Base-by-base conservation (phyloP, 192 early-diverging fungal genomes). In the Irineochytrium annulatum region DNA sequence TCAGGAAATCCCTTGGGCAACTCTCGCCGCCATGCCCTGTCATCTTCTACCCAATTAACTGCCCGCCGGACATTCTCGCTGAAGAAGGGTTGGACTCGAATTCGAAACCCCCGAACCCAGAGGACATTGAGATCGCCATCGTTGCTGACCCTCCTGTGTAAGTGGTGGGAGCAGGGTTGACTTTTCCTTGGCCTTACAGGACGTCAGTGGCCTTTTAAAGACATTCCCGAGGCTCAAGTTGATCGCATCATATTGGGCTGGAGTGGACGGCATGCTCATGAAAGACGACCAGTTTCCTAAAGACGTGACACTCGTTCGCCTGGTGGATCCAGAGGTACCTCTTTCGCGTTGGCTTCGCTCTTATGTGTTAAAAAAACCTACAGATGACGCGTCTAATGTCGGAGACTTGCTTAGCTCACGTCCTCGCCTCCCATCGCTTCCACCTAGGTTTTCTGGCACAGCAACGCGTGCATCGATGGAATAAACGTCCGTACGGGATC, bases 261-360 rank as follows among this genome's bases (percentile, higher is more conserved):
- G 37, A 13, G 37, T 41, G 37, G 37, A 41, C n/a, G n/a, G 37
- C 11, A 41, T 41, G 37, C 37, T 41, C 8, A n/a, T n/a, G n/a
- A 8, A n/a, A 41, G 37, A 41, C 37, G 37, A 41, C n/a, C 8
- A 8, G 8, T 41, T 41, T n/a, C 37, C 37, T n/a, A 41, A n/a
- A 41, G 11, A 41, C 11, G n/a, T 41, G 8, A 8, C 37, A 8
- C n/a, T 41, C 11, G 37, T 41, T 8, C 8, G 37, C 11, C 8
- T 41, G 37, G 37, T 41, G n/a, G 37, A 41, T 41, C 37, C 37
- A 41, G 37, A n/a, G n/a, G n/a, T n/a, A n/a, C n/a, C n/a, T n/a
- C n/a, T n/a, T n/a, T n/a, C n/a, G n/a, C n/a, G n/a, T n/a, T n/a
- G n/a, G n/a, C n/a, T n/a, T n/a, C n/a, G n/a, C n/a, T n/a, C n/a